Conservation (phyloP, 768 basidiomycete species). For the Naganishia kalamii region DNA sequence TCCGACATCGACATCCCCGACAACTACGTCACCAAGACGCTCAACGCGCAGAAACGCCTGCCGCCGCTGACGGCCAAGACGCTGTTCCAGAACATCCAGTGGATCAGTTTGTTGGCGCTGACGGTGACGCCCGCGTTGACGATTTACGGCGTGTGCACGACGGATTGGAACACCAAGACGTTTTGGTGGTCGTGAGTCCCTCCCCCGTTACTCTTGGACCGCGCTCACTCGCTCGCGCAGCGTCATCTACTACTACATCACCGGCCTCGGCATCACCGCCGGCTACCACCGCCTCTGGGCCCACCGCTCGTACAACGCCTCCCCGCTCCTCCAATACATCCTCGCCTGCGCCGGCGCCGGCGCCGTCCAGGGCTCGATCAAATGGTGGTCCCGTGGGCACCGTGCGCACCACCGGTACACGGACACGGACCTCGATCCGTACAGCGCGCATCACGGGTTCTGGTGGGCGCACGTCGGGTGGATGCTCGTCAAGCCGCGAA, state of each 20-base stretch:
- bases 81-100: conserved; percentile 57
- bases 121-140: conserved; percentile 68
- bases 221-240: conserved; percentile 45
- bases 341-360: conserved; percentile 82
- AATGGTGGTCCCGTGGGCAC: conserved; percentile 98
- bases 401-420: conserved; percentile 96
- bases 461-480: conserved; percentile 59
- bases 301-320: conserved; percentile 90
- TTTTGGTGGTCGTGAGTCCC: conserved; percentile 51
- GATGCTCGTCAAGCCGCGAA: conserved; percentile 87
- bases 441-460: conserved; percentile 84
- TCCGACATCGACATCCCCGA: conserved; percentile 57
- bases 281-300: conserved; percentile 98
- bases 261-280: conserved; percentile 65
- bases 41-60: conserved; percentile 61
- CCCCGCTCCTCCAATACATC: conserved; percentile 72
- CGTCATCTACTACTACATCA: conserved; percentile 69
- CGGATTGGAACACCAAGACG: conserved; percentile 62
- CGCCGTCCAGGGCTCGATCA: conserved; percentile 91
- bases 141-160: conserved; percentile 63
- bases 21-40: conserved; percentile 72
- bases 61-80: conserved; percentile 64
- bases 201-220: not conserved
- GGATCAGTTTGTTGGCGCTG: conserved; percentile 68
- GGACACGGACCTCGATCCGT: conserved; percentile 93